Conservation (phyloP, 805 yeast genomes). For the Wickerhamomyces canadensis region DNA sequence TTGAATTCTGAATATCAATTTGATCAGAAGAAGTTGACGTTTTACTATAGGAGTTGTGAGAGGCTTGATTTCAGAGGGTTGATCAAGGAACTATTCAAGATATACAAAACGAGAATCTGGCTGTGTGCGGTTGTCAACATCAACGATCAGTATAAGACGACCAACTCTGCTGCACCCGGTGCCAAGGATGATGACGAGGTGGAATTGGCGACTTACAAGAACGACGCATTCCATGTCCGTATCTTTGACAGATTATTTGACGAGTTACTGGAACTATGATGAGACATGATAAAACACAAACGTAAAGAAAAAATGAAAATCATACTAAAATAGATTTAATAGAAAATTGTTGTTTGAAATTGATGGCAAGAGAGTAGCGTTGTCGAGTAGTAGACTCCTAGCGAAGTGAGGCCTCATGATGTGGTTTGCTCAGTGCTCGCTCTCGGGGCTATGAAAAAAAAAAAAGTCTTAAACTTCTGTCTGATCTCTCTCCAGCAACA, state of each 20-base stretch:
- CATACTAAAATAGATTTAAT: too few relatives aligned
- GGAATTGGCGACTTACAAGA: conserved; percentile 6
- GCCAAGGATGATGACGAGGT: conserved; percentile 24
- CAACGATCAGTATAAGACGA: not conserved
- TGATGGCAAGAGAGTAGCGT: too few relatives aligned
- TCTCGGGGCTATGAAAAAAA: too few relatives aligned
- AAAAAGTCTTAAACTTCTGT: too few relatives aligned
- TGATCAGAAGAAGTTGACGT: conserved; percentile 71
- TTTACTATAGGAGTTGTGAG: conserved; percentile 59
- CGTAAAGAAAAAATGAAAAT: too few relatives aligned
- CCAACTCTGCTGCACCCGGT: too few relatives aligned
- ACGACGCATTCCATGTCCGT: conserved; percentile 24
- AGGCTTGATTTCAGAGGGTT: conserved; percentile 70
- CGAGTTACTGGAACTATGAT: conserved; percentile 7
- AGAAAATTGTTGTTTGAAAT: too few relatives aligned
- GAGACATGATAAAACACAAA: too few relatives aligned
- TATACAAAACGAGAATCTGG: conserved; percentile 79
- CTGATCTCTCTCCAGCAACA: too few relatives aligned
- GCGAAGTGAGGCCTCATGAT: too few relatives aligned
- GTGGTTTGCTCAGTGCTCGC: too few relatives aligned
- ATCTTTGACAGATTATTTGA: conserved; percentile 13
- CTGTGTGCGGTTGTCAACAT: conserved; percentile 51
- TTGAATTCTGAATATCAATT: conserved; percentile 78
- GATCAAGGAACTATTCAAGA: conserved; percentile 67
- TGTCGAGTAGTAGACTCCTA: too few relatives aligned